These are phyloP conservation scores for Crassisporium funariophilum DNA, from an alignment of 768 basidiomycete species.

Conservation along the genomic window DNA sequence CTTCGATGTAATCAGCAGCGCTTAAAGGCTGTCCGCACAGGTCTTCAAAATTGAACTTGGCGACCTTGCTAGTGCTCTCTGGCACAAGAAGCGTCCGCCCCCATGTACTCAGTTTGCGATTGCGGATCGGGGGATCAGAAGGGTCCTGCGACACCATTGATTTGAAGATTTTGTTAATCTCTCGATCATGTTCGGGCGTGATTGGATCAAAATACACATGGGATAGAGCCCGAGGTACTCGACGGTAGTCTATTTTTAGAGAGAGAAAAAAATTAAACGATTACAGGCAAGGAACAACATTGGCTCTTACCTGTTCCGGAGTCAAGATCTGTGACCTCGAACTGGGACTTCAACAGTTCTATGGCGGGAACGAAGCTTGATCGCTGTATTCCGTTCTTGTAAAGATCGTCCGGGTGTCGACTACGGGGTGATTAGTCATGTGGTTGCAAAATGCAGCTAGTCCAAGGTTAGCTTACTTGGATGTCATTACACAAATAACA, in stretches of 20 bases:
- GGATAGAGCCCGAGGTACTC: slow-evolving; percentile 89
- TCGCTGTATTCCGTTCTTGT: slow-evolving; percentile 98
- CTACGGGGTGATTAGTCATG: slow-evolving; percentile 41
- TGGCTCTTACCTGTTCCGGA: slow-evolving; percentile 82
- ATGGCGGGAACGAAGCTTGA: slow-evolving; percentile 94
- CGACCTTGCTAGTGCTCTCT: slow-evolving; percentile 76
- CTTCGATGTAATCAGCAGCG: slow-evolving; percentile 94
- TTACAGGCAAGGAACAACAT: slow-evolving; percentile 2
- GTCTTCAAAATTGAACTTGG: slow-evolving; percentile 83
- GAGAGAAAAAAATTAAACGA: slow-evolving; percentile 1
- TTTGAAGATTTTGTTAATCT: slow-evolving; percentile 84
- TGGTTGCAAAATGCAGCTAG: not conserved
- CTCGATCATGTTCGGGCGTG: slow-evolving; percentile 58
- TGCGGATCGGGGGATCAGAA: slow-evolving; percentile 55
- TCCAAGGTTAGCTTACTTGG: slow-evolving; percentile 84
- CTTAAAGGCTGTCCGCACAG: slow-evolving; percentile 89
- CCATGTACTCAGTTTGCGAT: slow-evolving; percentile 83
- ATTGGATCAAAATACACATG: slow-evolving; percentile 92
- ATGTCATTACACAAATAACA: slow-evolving; percentile 94
- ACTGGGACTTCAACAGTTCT: slow-evolving; percentile 84
- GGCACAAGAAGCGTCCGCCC: slow-evolving; percentile 82
- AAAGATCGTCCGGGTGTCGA: slow-evolving; percentile 95
- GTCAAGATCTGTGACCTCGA: slow-evolving; percentile 89
- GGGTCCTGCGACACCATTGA: slow-evolving; percentile 60
- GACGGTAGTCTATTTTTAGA: slow-evolving; percentile 77